phyloP scores from a whole-genome alignment of 768 basidiomycete genomes.

The Rhodotorula graminis region DNA sequence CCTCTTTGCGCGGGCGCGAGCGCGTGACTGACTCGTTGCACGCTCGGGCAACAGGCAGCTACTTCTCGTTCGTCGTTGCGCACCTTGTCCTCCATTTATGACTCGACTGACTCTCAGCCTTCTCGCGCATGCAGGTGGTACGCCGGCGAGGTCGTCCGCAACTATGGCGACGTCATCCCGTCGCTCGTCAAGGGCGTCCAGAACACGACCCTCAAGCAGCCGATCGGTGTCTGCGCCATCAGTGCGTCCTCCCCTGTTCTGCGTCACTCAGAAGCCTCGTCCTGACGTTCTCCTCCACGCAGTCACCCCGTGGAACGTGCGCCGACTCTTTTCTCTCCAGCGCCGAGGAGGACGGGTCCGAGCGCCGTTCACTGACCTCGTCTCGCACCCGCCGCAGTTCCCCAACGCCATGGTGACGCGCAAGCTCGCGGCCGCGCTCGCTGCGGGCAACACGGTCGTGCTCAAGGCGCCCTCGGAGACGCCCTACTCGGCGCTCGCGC shows the following conservation, averaged over 20 bases:
- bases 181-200: conserved; percentile 64
- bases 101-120: not conserved
- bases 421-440: conserved; percentile 82
- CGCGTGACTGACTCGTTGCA: conserved; percentile 50
- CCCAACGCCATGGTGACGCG: conserved; percentile 59
- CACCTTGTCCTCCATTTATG: too few relatives aligned
- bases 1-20: not conserved
- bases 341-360: too few relatives aligned
- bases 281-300: not conserved
- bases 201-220: conserved; percentile 89
- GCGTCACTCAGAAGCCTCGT: too few relatives aligned
- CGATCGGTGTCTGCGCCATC: conserved; percentile 52
- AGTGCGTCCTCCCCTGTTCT: conserved; percentile 36
- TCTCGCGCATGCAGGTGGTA: conserved; percentile 29
- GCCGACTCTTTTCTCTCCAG: not conserved
- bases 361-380: not conserved
- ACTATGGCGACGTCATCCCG: conserved; percentile 87
- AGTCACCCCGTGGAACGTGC: conserved; percentile 43
- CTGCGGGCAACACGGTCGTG: conserved; percentile 92
- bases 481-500: conserved; percentile 83
- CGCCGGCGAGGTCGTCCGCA: conserved; percentile 89
- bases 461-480: conserved; percentile 94
- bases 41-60: conserved; percentile 43
- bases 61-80: conserved; percentile 31
- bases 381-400: conserved; percentile 11